Base-by-base conservation (phyloP, 352 stramenopile species). In the Pythium brachiatum region DNA sequence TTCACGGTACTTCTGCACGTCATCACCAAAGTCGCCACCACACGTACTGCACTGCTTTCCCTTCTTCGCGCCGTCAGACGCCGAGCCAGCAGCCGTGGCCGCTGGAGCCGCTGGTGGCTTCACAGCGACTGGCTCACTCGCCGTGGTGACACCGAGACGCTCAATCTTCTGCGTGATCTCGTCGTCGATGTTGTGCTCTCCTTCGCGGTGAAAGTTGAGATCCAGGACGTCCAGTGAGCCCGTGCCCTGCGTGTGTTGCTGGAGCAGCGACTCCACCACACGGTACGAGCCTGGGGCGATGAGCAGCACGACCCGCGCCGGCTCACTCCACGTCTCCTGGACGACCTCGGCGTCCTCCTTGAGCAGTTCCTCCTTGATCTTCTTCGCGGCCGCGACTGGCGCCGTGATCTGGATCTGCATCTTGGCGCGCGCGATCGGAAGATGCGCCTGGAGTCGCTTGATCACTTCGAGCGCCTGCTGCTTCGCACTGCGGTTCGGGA, bases 401-500 rank as follows among this genome's bases (percentile, higher is more conserved):
- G 86, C 78, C 18, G 90, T 81, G 23, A 96, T 78, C 62, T 89
- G 81, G 44, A 98, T 84, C 73, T 97, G 92, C 97, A 99, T 99
- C 70, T 98, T 98, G 21, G 97, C 97, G 43, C 97, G 83, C 53
- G 96, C 89, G 64, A 99, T 96, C 18, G 95, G 90, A 66, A 99
- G 95, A 47, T 97, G 83, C 27, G 83, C 72, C 18, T 88, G 74
- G 23, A 99, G 79, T 57, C 92, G 88, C 70, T 96, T 97, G 63
- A 99, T 98, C 46, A 98, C 90, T 73, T 99, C 96, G 32, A 99
- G 79, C 62, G 93, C 94, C 76, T 98, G 96, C 68, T 98, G 90
- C 83, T 99, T 99, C 25, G 97, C 86, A 59, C 86, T 94, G 34
- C 94, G 88, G 56, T 97, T 98, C 9, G 95, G 93, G 52, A 98